These are phyloP conservation scores for Gynandropsis gynandra DNA, from an alignment of 345 rosid genomes.

Conservation along the genomic window DNA sequence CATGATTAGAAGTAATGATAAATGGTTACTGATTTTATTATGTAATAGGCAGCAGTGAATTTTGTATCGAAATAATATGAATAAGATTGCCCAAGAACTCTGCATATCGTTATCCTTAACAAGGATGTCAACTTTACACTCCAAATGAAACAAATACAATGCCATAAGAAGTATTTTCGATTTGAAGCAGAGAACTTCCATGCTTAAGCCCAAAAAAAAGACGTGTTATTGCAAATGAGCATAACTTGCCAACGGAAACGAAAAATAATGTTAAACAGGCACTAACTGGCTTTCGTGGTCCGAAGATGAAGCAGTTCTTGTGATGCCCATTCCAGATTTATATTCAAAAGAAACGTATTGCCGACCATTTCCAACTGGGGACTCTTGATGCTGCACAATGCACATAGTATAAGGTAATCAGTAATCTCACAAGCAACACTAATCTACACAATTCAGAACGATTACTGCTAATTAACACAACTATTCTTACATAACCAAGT, in stretches of 20 bases:
- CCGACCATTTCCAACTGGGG: conserved; percentile 67
- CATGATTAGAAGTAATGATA: background rate
- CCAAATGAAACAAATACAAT: background rate
- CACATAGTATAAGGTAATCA: conserved; percentile 14
- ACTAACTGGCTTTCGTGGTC: conserved; percentile 99
- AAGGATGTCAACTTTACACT: conserved; percentile 3
- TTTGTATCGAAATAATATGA: background rate
- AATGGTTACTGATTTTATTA: background rate
- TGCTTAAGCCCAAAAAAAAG: conserved; percentile 6
- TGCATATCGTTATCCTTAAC: background rate
- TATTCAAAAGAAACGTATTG: conserved; percentile 89
- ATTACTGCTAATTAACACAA: conserved; percentile 1
- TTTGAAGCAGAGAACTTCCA: conserved; percentile 1
- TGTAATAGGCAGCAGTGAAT: conserved; percentile 6
- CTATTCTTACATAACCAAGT: background rate
- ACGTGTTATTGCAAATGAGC: background rate
- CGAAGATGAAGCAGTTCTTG: conserved; percentile 89
- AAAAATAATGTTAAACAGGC: conserved; percentile 18
- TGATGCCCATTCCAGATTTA: conserved; percentile 88
- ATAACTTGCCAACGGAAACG: conserved; percentile 7
- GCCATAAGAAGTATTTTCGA: conserved; percentile 9
- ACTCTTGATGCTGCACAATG: conserved; percentile 75
- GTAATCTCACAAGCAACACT: conserved; percentile 13
- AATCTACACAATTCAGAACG: conserved; percentile 10
- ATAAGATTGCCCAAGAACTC: background rate